Conservation (phyloP, 441 rosid genomes). For the Brassica balearica region DNA sequence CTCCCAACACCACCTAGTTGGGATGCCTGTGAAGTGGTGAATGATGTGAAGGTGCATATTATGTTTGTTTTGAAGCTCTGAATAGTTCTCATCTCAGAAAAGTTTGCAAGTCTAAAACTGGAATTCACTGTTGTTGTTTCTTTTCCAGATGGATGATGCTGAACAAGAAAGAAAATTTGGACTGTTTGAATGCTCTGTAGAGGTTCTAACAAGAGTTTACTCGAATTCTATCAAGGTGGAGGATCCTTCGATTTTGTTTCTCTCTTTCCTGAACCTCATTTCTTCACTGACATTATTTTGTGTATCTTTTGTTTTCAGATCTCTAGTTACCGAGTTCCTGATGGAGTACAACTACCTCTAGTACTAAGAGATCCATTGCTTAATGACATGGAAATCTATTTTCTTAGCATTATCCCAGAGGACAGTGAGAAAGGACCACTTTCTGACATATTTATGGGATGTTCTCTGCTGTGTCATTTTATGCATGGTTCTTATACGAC, state of each 20-base stretch:
- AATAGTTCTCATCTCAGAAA: conserved; percentile 33
- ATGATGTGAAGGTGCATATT: conserved; percentile 59
- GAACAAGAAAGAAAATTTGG: conserved; percentile 57
- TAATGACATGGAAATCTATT: conserved; percentile 75
- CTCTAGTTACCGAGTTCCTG: conserved; percentile 53
- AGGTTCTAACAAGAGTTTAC: conserved; percentile 71
- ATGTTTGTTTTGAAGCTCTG: conserved; percentile 29
- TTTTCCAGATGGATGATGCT: conserved; percentile 60
- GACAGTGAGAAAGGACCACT: conserved; percentile 59
- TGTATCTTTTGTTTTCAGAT: conserved; percentile 47
- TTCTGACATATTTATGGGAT: conserved; percentile 67
- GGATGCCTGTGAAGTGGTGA: conserved; percentile 56
- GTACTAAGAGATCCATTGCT: conserved; percentile 77
- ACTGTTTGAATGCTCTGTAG: conserved; percentile 82
- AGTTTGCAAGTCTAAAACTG: conserved; percentile 32
- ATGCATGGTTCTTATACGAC: conserved; percentile 64
- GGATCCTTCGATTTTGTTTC: conserved; percentile 1
- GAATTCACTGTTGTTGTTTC: conserved; percentile 36
- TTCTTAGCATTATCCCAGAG: conserved; percentile 57
- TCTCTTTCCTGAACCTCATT: conserved; percentile 33
- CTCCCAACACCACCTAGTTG: conserved; percentile 45
- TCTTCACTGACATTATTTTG: conserved; percentile 26
- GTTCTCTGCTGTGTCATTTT: conserved; percentile 79
- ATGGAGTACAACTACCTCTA: conserved; percentile 64
- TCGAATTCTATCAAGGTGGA: conserved; percentile 47